Evolutionary conservation across 345 rosid species (phyloP).

Genomic region (Excoecaria cochinchinensis): DNA sequence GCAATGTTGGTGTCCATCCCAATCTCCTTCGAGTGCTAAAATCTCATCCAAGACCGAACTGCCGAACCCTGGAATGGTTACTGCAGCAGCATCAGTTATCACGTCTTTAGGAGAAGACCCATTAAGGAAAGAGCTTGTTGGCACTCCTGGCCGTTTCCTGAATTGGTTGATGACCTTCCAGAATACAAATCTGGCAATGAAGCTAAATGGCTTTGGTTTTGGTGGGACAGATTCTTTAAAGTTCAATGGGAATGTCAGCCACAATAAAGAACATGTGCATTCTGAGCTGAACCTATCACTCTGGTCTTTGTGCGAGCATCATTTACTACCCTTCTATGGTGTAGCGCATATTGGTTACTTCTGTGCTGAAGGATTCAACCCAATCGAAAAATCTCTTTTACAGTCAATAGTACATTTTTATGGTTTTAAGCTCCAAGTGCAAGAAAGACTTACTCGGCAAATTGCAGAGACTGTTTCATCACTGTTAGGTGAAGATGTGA

Average conservation of each 20-base stretch:
- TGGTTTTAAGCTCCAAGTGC: slow-evolving; percentile 97
- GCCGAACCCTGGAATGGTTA: slow-evolving; percentile 53
- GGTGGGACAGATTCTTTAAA: slow-evolving; percentile 28
- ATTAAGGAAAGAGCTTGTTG: slow-evolving; percentile 72
- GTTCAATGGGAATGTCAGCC: slow-evolving; percentile 37
- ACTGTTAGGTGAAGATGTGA: slow-evolving; percentile 71
- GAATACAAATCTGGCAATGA: slow-evolving; percentile 57
- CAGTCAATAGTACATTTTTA: slow-evolving; percentile 79
- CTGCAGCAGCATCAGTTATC: slow-evolving; percentile 68
- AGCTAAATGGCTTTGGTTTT: slow-evolving; percentile 46
- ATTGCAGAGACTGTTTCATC: slow-evolving; percentile 79
- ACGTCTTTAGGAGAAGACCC: slow-evolving; percentile 89
- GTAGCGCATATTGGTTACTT: slow-evolving; percentile 84
- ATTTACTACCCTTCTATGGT: slow-evolving; percentile 93
- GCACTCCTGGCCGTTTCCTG: slow-evolving; percentile 69
- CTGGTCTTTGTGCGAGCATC: slow-evolving; percentile 98
- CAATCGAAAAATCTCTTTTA: slow-evolving; percentile 49
- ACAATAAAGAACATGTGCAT: slow-evolving; percentile 33
- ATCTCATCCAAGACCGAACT: slow-evolving; percentile 33
- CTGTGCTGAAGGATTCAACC: slow-evolving; percentile 42
- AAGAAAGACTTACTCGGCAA: slow-evolving; percentile 89
- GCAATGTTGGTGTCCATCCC: slow-evolving; percentile 71
- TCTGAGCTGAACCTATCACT: slow-evolving; percentile 71
- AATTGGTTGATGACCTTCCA: slow-evolving; percentile 88
- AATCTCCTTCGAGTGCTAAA: slow-evolving; percentile 35